Evolutionary conservation across 805 yeast species (phyloP).

Genomic region (Yamadazyma laniorum): DNA sequence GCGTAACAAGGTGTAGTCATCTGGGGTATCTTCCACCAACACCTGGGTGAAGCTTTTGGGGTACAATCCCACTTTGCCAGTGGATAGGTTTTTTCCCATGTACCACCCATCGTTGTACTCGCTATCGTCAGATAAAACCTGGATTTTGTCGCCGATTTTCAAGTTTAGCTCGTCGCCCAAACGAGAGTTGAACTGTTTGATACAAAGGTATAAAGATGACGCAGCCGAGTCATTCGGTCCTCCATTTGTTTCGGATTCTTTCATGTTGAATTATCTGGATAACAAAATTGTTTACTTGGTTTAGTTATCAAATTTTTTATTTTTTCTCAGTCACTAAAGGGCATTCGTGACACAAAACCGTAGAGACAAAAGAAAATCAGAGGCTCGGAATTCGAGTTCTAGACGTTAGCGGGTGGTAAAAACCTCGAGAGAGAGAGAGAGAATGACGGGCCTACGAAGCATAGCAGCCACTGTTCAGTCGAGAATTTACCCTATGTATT

Average conservation of each 20-base stretch:
- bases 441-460: too few species aligned
- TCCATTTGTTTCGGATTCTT: conserved; percentile 1
- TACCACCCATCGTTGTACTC: conserved; percentile 98
- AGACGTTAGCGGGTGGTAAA: neutral
- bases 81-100: conserved; percentile 74
- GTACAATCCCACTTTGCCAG: conserved; percentile 79
- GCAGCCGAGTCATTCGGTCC: neutral
- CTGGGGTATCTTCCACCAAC: conserved; percentile 18
- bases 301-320: neutral
- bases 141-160: conserved; percentile 79
- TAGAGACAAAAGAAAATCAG: too few species aligned
- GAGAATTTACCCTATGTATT: too few species aligned
- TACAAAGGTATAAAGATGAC: conserved; percentile 48
- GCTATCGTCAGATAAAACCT: conserved; percentile 87
- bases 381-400: conserved; percentile 1
- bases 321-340: neutral
- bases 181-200: conserved; percentile 84
- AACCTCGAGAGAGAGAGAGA: conserved; percentile 1
- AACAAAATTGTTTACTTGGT: conserved; percentile 2
- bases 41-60: conserved; percentile 85
- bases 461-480: too few species aligned
- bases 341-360: too few species aligned
- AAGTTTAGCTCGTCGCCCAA: conserved; percentile 86
- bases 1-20: conserved; percentile 17
- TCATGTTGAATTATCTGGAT: neutral